phyloP scores from a whole-genome alignment of 345 rosid species.

The Pistacia vera region DNA sequence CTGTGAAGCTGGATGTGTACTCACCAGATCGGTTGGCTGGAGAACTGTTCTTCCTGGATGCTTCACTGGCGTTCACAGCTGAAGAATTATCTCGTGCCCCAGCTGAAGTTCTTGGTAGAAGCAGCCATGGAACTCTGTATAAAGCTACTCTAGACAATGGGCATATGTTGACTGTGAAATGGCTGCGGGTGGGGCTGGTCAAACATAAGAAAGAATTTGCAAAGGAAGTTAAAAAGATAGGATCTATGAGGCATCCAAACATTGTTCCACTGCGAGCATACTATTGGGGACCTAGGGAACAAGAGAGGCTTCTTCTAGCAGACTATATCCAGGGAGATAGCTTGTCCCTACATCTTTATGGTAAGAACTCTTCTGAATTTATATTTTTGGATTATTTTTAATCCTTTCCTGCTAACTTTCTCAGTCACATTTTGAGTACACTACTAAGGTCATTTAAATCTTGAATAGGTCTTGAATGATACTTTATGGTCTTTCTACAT shows the following conservation, averaged over 20 bases:
- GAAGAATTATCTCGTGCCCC: slow-evolving; percentile 97
- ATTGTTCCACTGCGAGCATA: slow-evolving; percentile 84
- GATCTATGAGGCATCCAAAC: slow-evolving; percentile 70
- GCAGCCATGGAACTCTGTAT: slow-evolving; percentile 94
- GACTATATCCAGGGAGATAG: slow-evolving; percentile 89
- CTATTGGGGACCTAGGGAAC: slow-evolving; percentile 97
- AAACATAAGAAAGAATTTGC: slow-evolving; percentile 90
- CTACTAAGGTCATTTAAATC: background rate
- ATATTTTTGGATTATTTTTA: background rate
- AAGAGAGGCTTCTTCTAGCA: slow-evolving; percentile 88
- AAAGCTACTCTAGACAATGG: slow-evolving; percentile 87
- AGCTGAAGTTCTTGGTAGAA: slow-evolving; percentile 98
- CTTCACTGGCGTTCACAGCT: slow-evolving; percentile 74
- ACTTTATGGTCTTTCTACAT: background rate
- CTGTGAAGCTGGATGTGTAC: slow-evolving; percentile 77
- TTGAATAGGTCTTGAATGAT: background rate
- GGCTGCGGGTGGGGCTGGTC: slow-evolving; percentile 93
- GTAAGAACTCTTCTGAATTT: slow-evolving; percentile 43
- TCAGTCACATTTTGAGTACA: background rate
- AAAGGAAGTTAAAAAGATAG: slow-evolving; percentile 82
- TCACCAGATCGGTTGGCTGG: slow-evolving; percentile 97
- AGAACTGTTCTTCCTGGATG: slow-evolving; percentile 77
- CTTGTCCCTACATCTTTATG: slow-evolving; percentile 89
- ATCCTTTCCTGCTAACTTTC: background rate
- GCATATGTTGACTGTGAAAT: slow-evolving; percentile 87